These are phyloP conservation scores for Camellia lanceoleosa DNA, from an alignment of 148 eudicot species.

Conservation along the genomic window DNA sequence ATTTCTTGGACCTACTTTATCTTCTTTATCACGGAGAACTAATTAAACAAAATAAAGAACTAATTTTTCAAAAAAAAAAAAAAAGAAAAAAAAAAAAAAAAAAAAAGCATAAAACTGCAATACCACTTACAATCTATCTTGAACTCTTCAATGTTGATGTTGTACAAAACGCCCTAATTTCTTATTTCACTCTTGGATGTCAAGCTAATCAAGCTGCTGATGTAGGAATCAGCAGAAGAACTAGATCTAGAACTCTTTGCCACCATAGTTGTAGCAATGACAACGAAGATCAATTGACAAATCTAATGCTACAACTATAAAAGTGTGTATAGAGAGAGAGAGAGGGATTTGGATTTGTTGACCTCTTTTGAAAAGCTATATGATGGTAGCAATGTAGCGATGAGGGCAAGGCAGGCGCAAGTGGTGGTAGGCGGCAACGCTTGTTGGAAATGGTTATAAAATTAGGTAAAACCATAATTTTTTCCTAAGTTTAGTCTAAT, in stretches of 20 bases:
- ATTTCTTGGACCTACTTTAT: too few species aligned
- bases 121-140: constrained; percentile 86
- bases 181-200: constrained; percentile 87
- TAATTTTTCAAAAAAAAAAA: too few species aligned
- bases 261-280: constrained; percentile 34
- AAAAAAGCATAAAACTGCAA: neutral
- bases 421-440: too few species aligned
- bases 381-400: too few species aligned
- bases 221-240: constrained; percentile 70
- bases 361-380: neutral
- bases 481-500: too few species aligned
- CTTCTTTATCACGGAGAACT: too few species aligned
- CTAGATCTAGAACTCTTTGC: constrained; percentile 53
- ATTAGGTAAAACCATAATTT: too few species aligned
- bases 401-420: too few species aligned
- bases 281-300: neutral
- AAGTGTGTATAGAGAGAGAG: neutral
- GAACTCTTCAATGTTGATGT: constrained; percentile 76
- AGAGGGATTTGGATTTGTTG: neutral
- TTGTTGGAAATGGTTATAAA: too few species aligned
- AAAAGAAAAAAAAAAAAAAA: too few species aligned
- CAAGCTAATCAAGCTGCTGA: constrained; percentile 81
- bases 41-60: neutral
- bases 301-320: neutral
- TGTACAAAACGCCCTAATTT: constrained; percentile 76